Base-by-base conservation (phyloP, 2,329 filamentous ascomycete genomes). In the Albophoma yamanashiensis region DNA sequence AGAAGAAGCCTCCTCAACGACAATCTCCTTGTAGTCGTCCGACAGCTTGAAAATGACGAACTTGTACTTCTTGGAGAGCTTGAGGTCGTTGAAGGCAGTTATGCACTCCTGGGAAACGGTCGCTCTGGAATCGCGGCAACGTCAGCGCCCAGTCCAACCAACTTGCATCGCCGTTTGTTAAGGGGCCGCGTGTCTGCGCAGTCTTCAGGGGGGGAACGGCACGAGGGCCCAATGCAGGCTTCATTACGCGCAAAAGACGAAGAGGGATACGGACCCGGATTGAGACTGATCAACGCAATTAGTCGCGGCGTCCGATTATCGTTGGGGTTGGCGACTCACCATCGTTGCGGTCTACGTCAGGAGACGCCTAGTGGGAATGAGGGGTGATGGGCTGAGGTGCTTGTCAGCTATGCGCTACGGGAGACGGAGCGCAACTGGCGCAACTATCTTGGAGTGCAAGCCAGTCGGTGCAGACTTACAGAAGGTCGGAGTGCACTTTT, bases 21-120 rank as follows among this genome's bases (percentile, higher is more conserved):
- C 86, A 73, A 94, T 91, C 78, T 91, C 77, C 78, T 88, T 91
- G 82, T 86, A 86, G 80, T 92, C 83, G 76, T 92, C 89, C 66
- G 86, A 88, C 73, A 94, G 85, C 83, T 92, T 91, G 87, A 84
- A 93, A 82, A 94, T 86, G 79, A 94, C 88, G 83, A 84, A 95
- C 79, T 91, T 92, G 80, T 85, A 82, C 80, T 85, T 86, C 78
- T 92, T 92, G 77, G 78, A 81, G 68, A 92, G 86, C 85, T 93
- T 93, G 67, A 93, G 83, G 68, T 92, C 87, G 76, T 92, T 91
- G 83, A 88, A 93, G 62, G 79, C 76, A 67, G 74, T 74, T 73
- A 85, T 84, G 83, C 89, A 92, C 62, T 92, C 88, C 72, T 84
- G 82, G 66, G 82, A 78, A 70, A 92, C 86, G 73, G 82, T 81